These are phyloP conservation scores for Saccharomycopsis malanga DNA, from an alignment of 805 yeast genomes.

Conservation along the genomic window DNA sequence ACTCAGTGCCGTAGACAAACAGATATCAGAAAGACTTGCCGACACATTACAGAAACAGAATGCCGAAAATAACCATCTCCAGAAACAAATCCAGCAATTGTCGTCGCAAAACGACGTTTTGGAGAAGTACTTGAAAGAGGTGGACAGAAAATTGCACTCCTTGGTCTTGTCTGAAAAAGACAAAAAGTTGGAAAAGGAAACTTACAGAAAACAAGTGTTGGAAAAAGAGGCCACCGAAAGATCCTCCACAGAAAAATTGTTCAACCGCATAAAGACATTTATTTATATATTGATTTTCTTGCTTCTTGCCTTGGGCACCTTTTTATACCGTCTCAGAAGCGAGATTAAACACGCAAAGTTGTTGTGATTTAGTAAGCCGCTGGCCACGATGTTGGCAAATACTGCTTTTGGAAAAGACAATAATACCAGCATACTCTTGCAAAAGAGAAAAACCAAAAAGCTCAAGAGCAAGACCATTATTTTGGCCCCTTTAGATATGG, in stretches of 20 bases:
- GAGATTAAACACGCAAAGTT: slow-evolving; percentile 59
- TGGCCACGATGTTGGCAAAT: too few relatives aligned
- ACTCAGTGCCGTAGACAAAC: slow-evolving; percentile 23
- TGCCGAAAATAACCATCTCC: slow-evolving; percentile 23
- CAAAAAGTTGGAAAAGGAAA: slow-evolving; percentile 21
- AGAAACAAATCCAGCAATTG: slow-evolving; percentile 25
- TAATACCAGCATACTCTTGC: too few relatives aligned
- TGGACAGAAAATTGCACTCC: slow-evolving; percentile 18
- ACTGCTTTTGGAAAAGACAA: too few relatives aligned
- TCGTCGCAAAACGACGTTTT: slow-evolving; percentile 16
- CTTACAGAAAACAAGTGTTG: slow-evolving; percentile 22
- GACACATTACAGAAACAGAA: slow-evolving; percentile 24
- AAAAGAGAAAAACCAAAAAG: too few relatives aligned
- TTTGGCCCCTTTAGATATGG: too few relatives aligned
- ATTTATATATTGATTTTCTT: slow-evolving; percentile 25
- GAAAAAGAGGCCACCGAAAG: slow-evolving; percentile 24
- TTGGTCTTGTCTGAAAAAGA: slow-evolving; percentile 22
- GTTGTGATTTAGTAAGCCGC: too few relatives aligned
- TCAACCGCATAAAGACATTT: slow-evolving; percentile 26
- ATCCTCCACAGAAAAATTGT: slow-evolving; percentile 24
- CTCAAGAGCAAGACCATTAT: too few relatives aligned
- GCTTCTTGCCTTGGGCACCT: slow-evolving; percentile 34
- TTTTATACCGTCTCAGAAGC: slow-evolving; percentile 48
- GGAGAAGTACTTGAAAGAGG: slow-evolving; percentile 22
- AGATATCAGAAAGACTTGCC: slow-evolving; percentile 22